Percentiles rank a stretch among this genome's conserved stretches.
Conservation (phyloP, 108 stramenopile genomes). For the Fragilaria crotonensis region DNA sequence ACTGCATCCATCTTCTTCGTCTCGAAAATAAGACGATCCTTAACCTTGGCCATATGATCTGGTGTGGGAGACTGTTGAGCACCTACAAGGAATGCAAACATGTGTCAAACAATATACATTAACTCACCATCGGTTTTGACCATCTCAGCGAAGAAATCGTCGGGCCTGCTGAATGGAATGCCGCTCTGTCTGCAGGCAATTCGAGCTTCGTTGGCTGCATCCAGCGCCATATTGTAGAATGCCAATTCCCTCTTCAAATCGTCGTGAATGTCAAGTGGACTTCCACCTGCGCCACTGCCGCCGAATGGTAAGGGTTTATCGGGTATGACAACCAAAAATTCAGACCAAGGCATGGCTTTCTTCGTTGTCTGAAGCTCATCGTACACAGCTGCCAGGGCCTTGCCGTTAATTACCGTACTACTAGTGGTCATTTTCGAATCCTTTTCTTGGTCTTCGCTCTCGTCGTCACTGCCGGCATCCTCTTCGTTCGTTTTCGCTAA, state of each 20-base stretch:
- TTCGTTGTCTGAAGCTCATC: conserved; percentile 25
- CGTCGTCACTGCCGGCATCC: neutral
- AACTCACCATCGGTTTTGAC: conserved; percentile 96
- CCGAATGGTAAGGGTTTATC: conserved; percentile 69
- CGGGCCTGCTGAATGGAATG: conserved; percentile 83
- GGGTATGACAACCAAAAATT: conserved; percentile 67
- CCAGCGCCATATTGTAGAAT: conserved; percentile 92
- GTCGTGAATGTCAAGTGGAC: conserved; percentile 83
- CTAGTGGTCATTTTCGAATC: too few relatives aligned
- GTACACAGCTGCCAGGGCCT: conserved; percentile 33
- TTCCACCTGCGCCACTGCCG: conserved; percentile 26
- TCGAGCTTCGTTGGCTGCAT: conserved; percentile 75
- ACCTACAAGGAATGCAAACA: neutral
- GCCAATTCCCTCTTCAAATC: conserved; percentile 95
- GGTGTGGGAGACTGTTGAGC: conserved; percentile 3
- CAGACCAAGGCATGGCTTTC: conserved; percentile 54
- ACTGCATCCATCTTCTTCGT: conserved; percentile 98
- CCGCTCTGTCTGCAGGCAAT: conserved; percentile 37
- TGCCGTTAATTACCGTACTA: too few relatives aligned
- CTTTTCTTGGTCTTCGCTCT: neutral
- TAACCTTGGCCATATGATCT: conserved; percentile 93
- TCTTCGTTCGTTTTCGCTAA: conserved; percentile 11
- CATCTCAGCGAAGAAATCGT: conserved; percentile 99
- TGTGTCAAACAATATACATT: neutral
- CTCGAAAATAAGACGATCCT: conserved; percentile 96